Percentiles rank a stretch among this genome's conserved stretches.
Conservation (phyloP, 257 asterid species). For the Coffea eugenioides region DNA sequence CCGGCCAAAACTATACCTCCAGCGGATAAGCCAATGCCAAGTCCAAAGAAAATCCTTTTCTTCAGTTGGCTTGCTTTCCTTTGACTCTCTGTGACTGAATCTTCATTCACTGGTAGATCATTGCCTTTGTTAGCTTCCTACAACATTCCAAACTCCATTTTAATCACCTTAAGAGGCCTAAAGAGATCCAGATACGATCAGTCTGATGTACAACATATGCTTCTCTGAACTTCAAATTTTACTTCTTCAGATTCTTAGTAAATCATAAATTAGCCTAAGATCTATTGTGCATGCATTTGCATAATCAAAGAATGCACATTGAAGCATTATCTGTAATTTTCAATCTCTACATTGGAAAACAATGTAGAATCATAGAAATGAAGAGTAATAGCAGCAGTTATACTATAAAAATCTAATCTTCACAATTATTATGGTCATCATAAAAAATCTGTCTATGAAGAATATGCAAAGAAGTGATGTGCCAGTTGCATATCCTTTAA, state of each 20-base stretch:
- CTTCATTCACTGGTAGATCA: slow-evolving; percentile 34
- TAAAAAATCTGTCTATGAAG: background rate
- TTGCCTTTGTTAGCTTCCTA: slow-evolving; percentile 66
- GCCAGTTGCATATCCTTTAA: background rate
- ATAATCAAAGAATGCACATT: background rate
- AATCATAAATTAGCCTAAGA: too few species aligned
- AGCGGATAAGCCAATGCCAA: slow-evolving; percentile 71
- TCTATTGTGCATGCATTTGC: background rate
- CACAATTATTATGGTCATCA: background rate
- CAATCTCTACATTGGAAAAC: background rate
- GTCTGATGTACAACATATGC: background rate
- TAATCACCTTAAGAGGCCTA: slow-evolving; percentile 16
- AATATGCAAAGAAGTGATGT: background rate
- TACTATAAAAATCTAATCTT: background rate
- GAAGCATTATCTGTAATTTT: background rate
- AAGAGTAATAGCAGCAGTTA: background rate
- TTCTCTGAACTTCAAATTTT: background rate
- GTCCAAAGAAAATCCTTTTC: slow-evolving; percentile 83
- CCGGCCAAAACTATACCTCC: slow-evolving; percentile 96
- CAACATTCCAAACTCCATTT: slow-evolving; percentile 36
- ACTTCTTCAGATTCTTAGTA: background rate
- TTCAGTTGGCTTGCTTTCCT: slow-evolving; percentile 63
- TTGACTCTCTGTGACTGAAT: slow-evolving; percentile 35
- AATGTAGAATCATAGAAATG: background rate
- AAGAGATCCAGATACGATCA: background rate